These are phyloP conservation scores for Fibroporia radiculosa DNA, from an alignment of 768 basidiomycete genomes.

Conservation along the genomic window DNA sequence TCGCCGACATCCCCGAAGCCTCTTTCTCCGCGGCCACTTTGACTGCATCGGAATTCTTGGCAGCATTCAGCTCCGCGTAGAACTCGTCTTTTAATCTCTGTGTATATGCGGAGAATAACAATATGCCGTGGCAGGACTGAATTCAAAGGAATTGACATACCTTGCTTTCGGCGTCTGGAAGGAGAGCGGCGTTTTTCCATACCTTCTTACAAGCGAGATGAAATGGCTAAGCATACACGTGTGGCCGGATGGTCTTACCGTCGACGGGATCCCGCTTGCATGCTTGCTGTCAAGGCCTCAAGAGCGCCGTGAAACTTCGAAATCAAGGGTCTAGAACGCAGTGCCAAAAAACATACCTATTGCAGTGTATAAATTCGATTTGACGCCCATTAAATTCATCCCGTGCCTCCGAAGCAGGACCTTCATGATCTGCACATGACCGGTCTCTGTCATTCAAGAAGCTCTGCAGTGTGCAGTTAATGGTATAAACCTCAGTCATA, in stretches of 20 bases:
- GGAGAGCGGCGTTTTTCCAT: slow-evolving; percentile 57
- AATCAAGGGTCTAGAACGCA: background rate
- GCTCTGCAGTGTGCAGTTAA: slow-evolving; percentile 1
- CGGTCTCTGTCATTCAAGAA: background rate
- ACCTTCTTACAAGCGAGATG: too few species aligned
- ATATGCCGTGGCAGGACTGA: background rate
- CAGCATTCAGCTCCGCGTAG: slow-evolving; percentile 37
- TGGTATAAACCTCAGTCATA: slow-evolving; percentile 40
- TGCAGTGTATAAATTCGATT: slow-evolving; percentile 60
- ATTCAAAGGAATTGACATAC: slow-evolving; percentile 23
- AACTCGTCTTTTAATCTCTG: slow-evolving; percentile 60
- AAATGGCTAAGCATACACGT: background rate
- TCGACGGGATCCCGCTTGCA: slow-evolving; percentile 62
- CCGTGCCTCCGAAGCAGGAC: slow-evolving; percentile 61
- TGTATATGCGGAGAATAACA: background rate
- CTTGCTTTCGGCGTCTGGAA: slow-evolving; percentile 57
- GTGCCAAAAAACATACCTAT: slow-evolving; percentile 38
- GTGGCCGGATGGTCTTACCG: slow-evolving; percentile 37
- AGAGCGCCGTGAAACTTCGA: background rate
- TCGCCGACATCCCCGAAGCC: slow-evolving; percentile 23
- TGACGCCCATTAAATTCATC: slow-evolving; percentile 57
- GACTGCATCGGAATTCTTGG: slow-evolving; percentile 17
- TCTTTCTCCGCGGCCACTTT: slow-evolving; percentile 14
- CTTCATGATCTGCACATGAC: slow-evolving; percentile 50
- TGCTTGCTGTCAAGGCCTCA: slow-evolving; percentile 72